These are phyloP conservation scores for Termitomyces sp. DNA, from an alignment of 768 basidiomycete genomes.

Conservation along the genomic window DNA sequence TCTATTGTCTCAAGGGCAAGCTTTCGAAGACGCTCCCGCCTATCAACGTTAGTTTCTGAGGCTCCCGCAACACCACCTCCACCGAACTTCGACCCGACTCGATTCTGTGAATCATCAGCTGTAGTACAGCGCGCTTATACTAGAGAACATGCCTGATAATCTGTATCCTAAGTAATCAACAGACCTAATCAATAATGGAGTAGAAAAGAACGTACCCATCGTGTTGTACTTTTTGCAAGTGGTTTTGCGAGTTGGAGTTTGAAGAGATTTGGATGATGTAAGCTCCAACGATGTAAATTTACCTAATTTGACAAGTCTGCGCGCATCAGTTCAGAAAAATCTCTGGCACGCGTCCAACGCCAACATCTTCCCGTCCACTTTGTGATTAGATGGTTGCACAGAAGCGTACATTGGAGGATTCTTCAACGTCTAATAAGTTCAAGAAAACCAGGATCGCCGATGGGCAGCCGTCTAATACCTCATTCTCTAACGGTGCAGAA, in stretches of 20 bases:
- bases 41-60: conserved; percentile 91
- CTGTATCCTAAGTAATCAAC: conserved; percentile 26
- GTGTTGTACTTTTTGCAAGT: background rate
- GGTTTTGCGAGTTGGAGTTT: background rate
- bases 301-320: conserved; percentile 9
- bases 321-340: conserved; percentile 18
- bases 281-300: conserved; percentile 7
- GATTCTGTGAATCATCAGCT: conserved; percentile 55
- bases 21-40: conserved; percentile 90
- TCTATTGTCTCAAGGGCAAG: conserved; percentile 97
- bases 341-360: conserved; percentile 9
- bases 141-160: conserved; percentile 54
- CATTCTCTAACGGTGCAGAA: conserved; percentile 34
- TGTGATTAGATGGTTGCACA: conserved; percentile 35
- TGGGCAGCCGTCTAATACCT: conserved; percentile 20
- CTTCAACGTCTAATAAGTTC: conserved; percentile 36
- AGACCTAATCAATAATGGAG: conserved; percentile 3
- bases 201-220: conserved; percentile 28
- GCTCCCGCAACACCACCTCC: conserved; percentile 95
- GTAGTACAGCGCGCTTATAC: background rate
- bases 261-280: conserved; percentile 16
- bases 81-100: conserved; percentile 93
- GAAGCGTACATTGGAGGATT: conserved; percentile 61
- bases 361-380: background rate
- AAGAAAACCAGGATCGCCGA: conserved; percentile 56